A percentile compares a stretch with the other conserved stretches of the same genome.
Conservation (phyloP, 129 eudicot genomes). For the Flaveria linearis region DNA sequence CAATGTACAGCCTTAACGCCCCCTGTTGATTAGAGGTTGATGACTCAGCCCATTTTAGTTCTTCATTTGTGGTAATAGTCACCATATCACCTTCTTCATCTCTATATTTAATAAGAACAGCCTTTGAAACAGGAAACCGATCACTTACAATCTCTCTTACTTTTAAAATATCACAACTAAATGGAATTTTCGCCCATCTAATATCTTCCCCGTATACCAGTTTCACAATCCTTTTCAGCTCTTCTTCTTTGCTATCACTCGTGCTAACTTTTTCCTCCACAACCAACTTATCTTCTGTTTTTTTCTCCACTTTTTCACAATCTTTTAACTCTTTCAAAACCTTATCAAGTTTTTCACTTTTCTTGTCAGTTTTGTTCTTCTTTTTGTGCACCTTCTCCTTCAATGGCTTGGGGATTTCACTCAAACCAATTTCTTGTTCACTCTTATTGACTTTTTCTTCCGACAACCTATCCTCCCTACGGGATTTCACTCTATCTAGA, state of each 20-base stretch:
- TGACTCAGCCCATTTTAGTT: conserved; percentile 86
- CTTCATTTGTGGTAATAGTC: conserved; percentile 79
- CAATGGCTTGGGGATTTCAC: conserved; percentile 41
- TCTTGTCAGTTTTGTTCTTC: conserved; percentile 32
- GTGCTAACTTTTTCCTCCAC: conserved; percentile 61
- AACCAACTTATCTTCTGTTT: conserved; percentile 73
- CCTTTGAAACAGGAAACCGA: conserved; percentile 65
- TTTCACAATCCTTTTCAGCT: conserved; percentile 58
- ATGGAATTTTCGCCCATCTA: conserved; percentile 84
- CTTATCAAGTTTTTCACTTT: conserved; percentile 20
- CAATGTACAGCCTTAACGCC: conserved; percentile 60
- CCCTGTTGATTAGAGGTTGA: conserved; percentile 44
- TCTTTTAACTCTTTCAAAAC: conserved; percentile 33
- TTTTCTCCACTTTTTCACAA: conserved; percentile 48
- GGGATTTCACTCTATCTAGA: conserved; percentile 55
- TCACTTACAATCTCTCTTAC: conserved; percentile 71
- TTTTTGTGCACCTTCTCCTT: conserved; percentile 53
- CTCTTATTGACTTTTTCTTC: conserved; percentile 27
- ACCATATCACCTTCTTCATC: conserved; percentile 95
- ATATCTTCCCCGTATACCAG: conserved; percentile 90
- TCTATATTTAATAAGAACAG: conserved; percentile 76
- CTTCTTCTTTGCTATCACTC: conserved; percentile 38
- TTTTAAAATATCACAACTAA: conserved; percentile 55
- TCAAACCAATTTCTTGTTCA: conserved; percentile 31
- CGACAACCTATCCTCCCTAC: conserved; percentile 37